These are phyloP conservation scores for Jamesozyma gamospora DNA, from an alignment of 805 yeast genomes.

Conservation along the genomic window DNA sequence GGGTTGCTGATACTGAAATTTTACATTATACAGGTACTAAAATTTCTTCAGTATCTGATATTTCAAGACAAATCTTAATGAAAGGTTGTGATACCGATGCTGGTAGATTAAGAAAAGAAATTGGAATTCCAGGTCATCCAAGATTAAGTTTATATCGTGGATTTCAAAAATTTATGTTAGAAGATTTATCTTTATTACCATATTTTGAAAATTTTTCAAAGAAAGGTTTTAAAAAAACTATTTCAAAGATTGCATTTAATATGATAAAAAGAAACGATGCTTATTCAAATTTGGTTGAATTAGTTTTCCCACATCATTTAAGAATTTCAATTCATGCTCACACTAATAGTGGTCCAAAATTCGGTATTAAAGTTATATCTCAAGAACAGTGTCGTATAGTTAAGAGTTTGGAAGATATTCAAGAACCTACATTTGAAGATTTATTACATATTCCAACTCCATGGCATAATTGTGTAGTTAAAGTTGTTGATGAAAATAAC, in stretches of 20 bases:
- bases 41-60: constrained; percentile 31
- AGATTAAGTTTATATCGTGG: constrained; percentile 46
- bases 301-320: constrained; percentile 49
- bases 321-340: constrained; percentile 56
- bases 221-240: constrained; percentile 40
- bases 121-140: constrained; percentile 45
- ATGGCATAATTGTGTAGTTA: constrained; percentile 50
- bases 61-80: constrained; percentile 34
- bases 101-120: constrained; percentile 56
- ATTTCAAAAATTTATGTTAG: constrained; percentile 49
- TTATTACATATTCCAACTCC: constrained; percentile 56
- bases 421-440: constrained; percentile 40
- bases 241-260: constrained; percentile 48
- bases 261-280: constrained; percentile 60
- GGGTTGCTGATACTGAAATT: constrained; percentile 25
- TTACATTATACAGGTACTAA: constrained; percentile 33
- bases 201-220: constrained; percentile 33
- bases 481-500: constrained; percentile 2
- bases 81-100: constrained; percentile 43
- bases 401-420: constrained; percentile 31
- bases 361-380: constrained; percentile 42
- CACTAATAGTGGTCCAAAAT: constrained; percentile 49
- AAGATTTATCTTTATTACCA: constrained; percentile 40
- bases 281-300: constrained; percentile 51
- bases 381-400: constrained; percentile 37